Evolutionary conservation across 345 rosid genomes (phyloP), one percentile per base, ranked within the genome.

Genomic region (Lumnitzera racemosa): DNA sequence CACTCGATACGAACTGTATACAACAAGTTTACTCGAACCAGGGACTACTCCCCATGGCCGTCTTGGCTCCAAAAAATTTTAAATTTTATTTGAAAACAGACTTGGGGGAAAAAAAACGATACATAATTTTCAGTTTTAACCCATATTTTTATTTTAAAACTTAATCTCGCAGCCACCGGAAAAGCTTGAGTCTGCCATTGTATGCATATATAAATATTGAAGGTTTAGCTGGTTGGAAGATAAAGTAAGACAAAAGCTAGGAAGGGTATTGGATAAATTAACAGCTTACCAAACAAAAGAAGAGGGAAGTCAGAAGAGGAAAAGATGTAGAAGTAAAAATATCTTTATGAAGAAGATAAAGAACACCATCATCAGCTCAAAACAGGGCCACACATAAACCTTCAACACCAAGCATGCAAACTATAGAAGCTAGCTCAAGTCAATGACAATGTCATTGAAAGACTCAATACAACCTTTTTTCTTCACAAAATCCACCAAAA

Each of bases 281-380:
- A 74, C 83, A 74, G 84, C 83, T 75, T 71, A 81, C 84, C 79
- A 77, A 72, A 78, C 77, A 54, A 61, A 64, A 66, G 51, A 46
- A 57, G 11, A 46, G 43, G 43, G 7, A 36, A 36, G 43, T 36
- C 43, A 36, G 43, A 43, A 12, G 57, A 15, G 11, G 12, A 25
- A 41, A 58, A 67, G 49, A 72, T 67, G 66, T 57, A 73, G 72
- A 66, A 63, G 71, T 50, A 70, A 56, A 57, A 74, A 74, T 79
- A 64, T 67, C 80, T 74, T 83, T 62, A 63, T 63, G 23, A 62
- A 65, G 76, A 86, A 79, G 84, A 67, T 55, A 58, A 62, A 62
- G 63, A 63, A 52, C 53, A 57, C 53, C 61, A 63, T 65, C 64
- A 51, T 29, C 49, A 53, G 63, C 67, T 65, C 63, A 23, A 67